Evolutionary conservation across 192 early-diverging fungal genomes (phyloP).

Genomic region (Obelidium mucronatum): DNA sequence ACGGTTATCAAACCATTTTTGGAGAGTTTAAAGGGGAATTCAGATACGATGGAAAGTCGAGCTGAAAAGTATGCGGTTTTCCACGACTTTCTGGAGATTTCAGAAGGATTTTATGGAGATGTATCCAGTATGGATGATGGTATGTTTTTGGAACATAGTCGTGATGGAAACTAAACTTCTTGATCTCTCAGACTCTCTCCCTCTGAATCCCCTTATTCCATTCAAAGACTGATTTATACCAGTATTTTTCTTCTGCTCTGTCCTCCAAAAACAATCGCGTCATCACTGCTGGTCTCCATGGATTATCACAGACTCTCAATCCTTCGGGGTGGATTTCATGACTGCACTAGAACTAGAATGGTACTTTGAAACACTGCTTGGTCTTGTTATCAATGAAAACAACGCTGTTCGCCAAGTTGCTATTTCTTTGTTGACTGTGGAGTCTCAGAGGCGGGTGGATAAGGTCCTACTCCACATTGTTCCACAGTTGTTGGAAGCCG

Average conservation of each 20-base stretch:
- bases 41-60: not conserved
- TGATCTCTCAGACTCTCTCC: conserved; percentile 33
- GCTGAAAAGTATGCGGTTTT: conserved; percentile 42
- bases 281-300: conserved; percentile 74
- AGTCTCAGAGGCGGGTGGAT: not conserved
- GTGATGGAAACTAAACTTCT: not conserved
- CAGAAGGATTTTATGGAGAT: conserved; percentile 64
- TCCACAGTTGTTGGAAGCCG: conserved; percentile 28
- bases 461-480: conserved; percentile 8
- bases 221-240: conserved; percentile 83
- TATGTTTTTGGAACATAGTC: not conserved
- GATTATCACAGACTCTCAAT: conserved; percentile 59
- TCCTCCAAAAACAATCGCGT: conserved; percentile 80
- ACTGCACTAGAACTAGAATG: conserved; percentile 20
- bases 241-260: conserved; percentile 71
- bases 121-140: conserved; percentile 40
- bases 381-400: conserved; percentile 78
- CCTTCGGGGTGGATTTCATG: not conserved
- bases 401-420: conserved; percentile 46
- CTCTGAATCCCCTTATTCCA: conserved; percentile 63
- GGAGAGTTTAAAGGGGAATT: not conserved
- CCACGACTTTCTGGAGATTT: conserved; percentile 75
- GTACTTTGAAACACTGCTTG: conserved; percentile 50
- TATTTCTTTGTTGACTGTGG: not conserved
- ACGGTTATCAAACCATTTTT: conserved; percentile 13